phyloP scores from a whole-genome alignment of 2,329 filamentous ascomycete genomes.

The Aspergillus jensenii region DNA sequence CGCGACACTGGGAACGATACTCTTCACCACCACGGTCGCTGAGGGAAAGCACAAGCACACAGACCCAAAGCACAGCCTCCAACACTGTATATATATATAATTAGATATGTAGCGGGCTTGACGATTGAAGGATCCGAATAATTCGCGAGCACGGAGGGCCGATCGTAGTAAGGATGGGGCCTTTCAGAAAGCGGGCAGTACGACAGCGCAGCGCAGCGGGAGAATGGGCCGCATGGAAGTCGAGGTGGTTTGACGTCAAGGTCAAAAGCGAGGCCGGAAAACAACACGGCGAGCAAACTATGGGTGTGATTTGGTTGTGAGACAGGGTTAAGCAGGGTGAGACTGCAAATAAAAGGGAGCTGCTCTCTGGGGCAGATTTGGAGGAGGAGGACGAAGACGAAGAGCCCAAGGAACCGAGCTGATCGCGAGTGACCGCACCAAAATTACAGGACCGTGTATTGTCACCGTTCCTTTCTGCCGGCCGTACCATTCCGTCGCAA shows the following conservation, averaged over 20 bases:
- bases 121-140: constrained; percentile 18
- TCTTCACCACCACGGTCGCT: constrained; percentile 26
- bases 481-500: constrained; percentile 6
- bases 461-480: constrained; percentile 16
- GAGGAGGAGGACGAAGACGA: constrained; percentile 15
- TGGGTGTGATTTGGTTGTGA: constrained; percentile 3
- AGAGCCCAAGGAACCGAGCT: constrained; percentile 13
- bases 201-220: constrained; percentile 31
- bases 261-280: constrained; percentile 4
- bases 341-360: constrained; percentile 6
- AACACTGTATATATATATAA: constrained; percentile 4
- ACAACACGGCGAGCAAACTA: constrained; percentile 11
- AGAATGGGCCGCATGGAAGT: constrained; percentile 34
- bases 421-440: constrained; percentile 3
- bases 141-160: constrained; percentile 4
- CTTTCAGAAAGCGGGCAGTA: constrained; percentile 35
- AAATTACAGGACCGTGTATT: constrained; percentile 5
- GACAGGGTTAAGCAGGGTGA: constrained; percentile 4
- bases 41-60: constrained; percentile 4
- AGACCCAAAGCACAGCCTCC: constrained; percentile 12
- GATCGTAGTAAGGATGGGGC: constrained; percentile 18
- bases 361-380: constrained; percentile 5
- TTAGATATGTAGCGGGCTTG: background rate
- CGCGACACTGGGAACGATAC: constrained; percentile 33
- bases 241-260: constrained; percentile 18